Percentiles rank a stretch among this genome's conserved stretches.
Conservation (phyloP, 495 filamentous ascomycete species). For the Podospora didyma region DNA sequence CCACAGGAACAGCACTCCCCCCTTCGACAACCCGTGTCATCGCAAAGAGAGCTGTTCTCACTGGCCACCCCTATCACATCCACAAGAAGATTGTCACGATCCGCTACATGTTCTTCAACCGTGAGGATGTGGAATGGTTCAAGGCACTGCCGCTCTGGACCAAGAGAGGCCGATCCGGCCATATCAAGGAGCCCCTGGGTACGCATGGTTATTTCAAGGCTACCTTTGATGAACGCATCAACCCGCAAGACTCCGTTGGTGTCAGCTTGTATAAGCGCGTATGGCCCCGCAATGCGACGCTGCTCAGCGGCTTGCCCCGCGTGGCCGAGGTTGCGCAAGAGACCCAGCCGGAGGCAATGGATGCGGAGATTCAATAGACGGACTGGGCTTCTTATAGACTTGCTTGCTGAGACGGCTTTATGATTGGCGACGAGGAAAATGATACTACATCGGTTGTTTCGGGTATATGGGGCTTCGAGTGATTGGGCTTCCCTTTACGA, state of each 20-base stretch:
- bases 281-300: constrained; percentile 68
- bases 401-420: background rate
- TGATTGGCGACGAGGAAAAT: background rate
- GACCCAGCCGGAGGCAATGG: constrained; percentile 30
- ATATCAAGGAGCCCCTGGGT: constrained; percentile 87
- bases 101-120: constrained; percentile 99
- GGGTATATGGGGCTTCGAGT: background rate
- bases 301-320: constrained; percentile 40
- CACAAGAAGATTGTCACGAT: constrained; percentile 95
- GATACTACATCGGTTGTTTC: background rate
- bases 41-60: constrained; percentile 90
- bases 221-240: constrained; percentile 91
- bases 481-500: too few relatives aligned
- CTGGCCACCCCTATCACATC: constrained; percentile 96
- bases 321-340: constrained; percentile 1
- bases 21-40: constrained; percentile 77
- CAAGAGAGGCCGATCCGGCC: constrained; percentile 78
- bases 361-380: constrained; percentile 28
- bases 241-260: constrained; percentile 88
- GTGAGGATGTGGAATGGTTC: constrained; percentile 93
- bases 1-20: constrained; percentile 77
- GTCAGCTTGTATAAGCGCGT: constrained; percentile 92
- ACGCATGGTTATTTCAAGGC: constrained; percentile 99
- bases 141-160: constrained; percentile 95
- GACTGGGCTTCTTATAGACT: background rate